These are phyloP conservation scores for Abortiporus biennis DNA, from an alignment of 1,284 basidiomycete genomes.

Conservation along the genomic window DNA sequence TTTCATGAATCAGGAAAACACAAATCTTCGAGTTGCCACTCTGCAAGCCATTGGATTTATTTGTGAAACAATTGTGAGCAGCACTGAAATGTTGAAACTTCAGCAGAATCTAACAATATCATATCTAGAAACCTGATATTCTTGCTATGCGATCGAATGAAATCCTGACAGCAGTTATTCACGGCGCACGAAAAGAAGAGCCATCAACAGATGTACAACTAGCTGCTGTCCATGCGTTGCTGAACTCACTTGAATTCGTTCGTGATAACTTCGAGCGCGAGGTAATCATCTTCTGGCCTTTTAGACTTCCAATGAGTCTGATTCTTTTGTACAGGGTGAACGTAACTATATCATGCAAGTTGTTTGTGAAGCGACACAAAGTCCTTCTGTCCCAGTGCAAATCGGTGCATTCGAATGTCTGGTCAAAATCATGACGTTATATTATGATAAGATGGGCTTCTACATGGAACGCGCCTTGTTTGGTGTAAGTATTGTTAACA, in stretches of 20 bases:
- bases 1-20: slow-evolving; percentile 78
- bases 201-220: slow-evolving; percentile 89
- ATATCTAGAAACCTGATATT: slow-evolving; percentile 80
- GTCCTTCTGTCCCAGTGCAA: slow-evolving; percentile 72
- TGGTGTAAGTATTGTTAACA: slow-evolving; percentile 56
- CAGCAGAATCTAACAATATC: not conserved
- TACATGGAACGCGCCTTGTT: slow-evolving; percentile 99
- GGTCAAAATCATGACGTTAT: slow-evolving; percentile 95
- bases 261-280: slow-evolving; percentile 97
- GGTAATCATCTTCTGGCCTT: slow-evolving; percentile 37
- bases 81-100: slow-evolving; percentile 9
- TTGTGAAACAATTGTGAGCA: slow-evolving; percentile 90
- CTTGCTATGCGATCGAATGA: slow-evolving; percentile 90
- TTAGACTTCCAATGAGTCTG: not conserved
- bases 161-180: slow-evolving; percentile 97
- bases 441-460: slow-evolving; percentile 99
- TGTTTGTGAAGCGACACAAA: slow-evolving; percentile 98
- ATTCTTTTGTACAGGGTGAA: slow-evolving; percentile 65
- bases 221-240: slow-evolving; percentile 91
- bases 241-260: slow-evolving; percentile 97
- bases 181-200: slow-evolving; percentile 96
- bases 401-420: slow-evolving; percentile 93
- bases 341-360: slow-evolving; percentile 99
- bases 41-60: slow-evolving; percentile 96
- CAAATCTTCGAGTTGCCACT: slow-evolving; percentile 81